Base-by-base conservation (phyloP, 2,329 filamentous ascomycete genomes). In the Boeremia exigua region DNA sequence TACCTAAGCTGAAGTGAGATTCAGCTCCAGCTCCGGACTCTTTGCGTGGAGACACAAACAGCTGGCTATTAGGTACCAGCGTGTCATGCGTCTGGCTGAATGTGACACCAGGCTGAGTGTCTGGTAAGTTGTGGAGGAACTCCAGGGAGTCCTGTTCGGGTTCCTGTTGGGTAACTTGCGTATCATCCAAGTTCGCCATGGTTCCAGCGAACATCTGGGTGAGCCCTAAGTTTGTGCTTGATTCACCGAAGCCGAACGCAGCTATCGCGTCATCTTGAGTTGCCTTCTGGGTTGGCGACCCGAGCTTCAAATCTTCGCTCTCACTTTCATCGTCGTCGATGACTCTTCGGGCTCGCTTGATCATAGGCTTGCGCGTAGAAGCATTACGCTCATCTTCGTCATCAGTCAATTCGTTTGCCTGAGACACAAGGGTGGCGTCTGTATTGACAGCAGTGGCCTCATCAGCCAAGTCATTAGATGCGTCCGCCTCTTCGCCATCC, bases 161-260 rank as follows among this genome's bases (percentile, higher is more conserved):
- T 59, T 77, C 66, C 70, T 66, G 23, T 59, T 30, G 28, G 38
- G 62, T 53, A 44, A 64, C 71, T 14, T 75, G 72, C 80, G 67
- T 61, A 7, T 67, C 74, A 44, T 82, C 77, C 56, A 81, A 79
- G 33, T 85, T 86, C 43, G 90, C 92, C 86, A 97, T 89, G 1
- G 92, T 96, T 11, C 91, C 91, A 5, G 90, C 90, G 71, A 96
- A 97, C 59, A 95, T 94, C 67, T 96, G 93, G 0, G 92, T 96
- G 39, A 96, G 81, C 9, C 91, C 90, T 37, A 96, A 73, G 6
- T 80, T 75, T 36, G 74, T 70, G 40, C 70, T 56, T n/a, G 63
- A 58, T n/a, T 68, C 67, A 6, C 71, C 55, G 68, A 80, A 72
- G 63, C 78, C 68, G 57, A 78, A 78, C 6, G 73, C 75, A 9